Evolutionary conservation across 1,284 basidiomycete genomes (phyloP).

Genomic region (Ustilago shanxiensis): DNA sequence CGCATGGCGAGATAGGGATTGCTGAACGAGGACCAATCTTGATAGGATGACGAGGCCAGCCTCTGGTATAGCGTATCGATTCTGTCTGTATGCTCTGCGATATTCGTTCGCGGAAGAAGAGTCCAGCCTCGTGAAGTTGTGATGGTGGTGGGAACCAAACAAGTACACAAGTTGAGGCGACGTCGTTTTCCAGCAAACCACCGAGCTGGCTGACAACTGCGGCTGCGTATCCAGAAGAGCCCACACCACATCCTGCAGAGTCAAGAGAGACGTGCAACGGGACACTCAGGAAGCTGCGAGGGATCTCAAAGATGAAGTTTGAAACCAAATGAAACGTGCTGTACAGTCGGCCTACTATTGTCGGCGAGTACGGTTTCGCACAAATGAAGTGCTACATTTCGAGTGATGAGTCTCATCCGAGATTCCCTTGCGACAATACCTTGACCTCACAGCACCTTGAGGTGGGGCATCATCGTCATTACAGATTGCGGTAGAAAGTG

Average conservation of each 20-base stretch:
- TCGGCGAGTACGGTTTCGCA: background rate
- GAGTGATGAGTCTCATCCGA: background rate
- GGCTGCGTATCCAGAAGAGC: background rate
- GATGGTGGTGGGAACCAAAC: background rate
- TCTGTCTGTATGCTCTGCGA: background rate
- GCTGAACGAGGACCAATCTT: background rate
- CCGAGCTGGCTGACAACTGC: background rate
- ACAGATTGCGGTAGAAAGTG: no score
- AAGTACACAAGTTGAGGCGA: background rate
- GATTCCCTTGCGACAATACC: no score
- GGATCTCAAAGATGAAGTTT: background rate
- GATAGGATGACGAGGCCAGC: constrained; percentile 16
- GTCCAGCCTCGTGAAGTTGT: background rate
- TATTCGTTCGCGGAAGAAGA: background rate
- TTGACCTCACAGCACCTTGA: no score
- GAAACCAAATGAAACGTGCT: background rate
- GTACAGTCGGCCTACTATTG: background rate
- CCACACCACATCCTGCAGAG: no score
- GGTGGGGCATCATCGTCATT: no score
- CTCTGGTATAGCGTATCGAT: constrained; percentile 6
- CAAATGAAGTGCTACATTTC: background rate
- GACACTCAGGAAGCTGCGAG: background rate
- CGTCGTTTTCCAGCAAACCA: background rate
- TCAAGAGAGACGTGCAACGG: no score
- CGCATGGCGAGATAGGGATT: constrained; percentile 24